These are phyloP conservation scores for Cordyceps cicadae DNA, from an alignment of 2,329 filamentous ascomycete genomes.

Conservation along the genomic window DNA sequence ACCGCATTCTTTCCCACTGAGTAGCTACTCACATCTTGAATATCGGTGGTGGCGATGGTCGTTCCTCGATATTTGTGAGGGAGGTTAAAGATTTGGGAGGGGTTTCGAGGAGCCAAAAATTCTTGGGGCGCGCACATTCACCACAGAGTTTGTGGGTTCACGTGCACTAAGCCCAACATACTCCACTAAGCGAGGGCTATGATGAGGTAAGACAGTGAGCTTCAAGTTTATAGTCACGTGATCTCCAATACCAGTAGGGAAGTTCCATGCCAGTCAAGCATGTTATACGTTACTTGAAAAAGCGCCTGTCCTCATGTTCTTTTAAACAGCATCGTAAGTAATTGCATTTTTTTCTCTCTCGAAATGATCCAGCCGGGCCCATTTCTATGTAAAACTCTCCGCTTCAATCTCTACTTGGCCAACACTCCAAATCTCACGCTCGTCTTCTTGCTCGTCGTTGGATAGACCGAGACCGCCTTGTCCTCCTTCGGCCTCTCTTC, in stretches of 20 bases:
- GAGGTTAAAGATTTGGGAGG: conserved; percentile 30
- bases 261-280: too few species aligned
- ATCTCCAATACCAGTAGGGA: neutral
- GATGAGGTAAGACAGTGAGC: conserved; percentile 21
- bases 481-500: conserved; percentile 85
- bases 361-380: neutral
- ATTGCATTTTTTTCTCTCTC: neutral
- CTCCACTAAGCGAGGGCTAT: conserved; percentile 34
- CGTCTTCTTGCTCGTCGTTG: conserved; percentile 88
- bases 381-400: conserved; percentile 42
- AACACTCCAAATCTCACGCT: conserved; percentile 92
- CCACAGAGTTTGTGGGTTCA: conserved; percentile 35
- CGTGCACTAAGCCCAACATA: conserved; percentile 26
- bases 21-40: conserved; percentile 36
- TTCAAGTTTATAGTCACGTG: conserved; percentile 17
- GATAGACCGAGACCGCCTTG: conserved; percentile 76
- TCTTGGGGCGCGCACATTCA: conserved; percentile 29
- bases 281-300: neutral
- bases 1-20: neutral
- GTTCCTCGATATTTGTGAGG: conserved; percentile 31
- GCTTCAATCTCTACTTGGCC: conserved; percentile 74
- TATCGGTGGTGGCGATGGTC: conserved; percentile 34
- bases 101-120: conserved; percentile 32
- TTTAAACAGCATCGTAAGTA: neutral
- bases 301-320: neutral